phyloP scores from a whole-genome alignment of 2,329 filamentous ascomycete genomes.

The Chalaropsis thielavioides region DNA sequence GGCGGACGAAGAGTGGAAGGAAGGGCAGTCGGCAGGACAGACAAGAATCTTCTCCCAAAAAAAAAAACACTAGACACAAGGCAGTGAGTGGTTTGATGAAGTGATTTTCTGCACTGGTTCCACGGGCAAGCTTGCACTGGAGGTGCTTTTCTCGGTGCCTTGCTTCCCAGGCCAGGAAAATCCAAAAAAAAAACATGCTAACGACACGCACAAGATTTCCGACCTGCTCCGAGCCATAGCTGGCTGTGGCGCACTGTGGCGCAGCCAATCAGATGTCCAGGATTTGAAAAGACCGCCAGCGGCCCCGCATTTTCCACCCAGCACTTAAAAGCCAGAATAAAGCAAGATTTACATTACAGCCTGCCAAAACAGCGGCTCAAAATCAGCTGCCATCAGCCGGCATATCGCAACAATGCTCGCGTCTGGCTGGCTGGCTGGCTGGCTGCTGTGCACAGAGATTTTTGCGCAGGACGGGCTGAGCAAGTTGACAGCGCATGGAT shows the following conservation, averaged over 20 bases:
- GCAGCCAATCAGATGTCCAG: constrained; percentile 25
- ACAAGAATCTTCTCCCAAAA: constrained; percentile 13
- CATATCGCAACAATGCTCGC: background rate
- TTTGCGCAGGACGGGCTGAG: background rate
- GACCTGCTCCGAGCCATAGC: constrained; percentile 29
- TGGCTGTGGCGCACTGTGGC: constrained; percentile 16
- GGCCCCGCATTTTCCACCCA: constrained; percentile 21
- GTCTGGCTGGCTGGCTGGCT: background rate
- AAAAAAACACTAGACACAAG: constrained; percentile 20
- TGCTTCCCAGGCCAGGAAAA: constrained; percentile 26
- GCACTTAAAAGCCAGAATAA: background rate
- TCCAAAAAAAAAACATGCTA: constrained; percentile 14
- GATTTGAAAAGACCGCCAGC: constrained; percentile 16
- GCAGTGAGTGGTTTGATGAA: constrained; percentile 43
- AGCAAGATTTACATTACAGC: background rate
- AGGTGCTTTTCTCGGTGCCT: constrained; percentile 31
- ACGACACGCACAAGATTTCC: constrained; percentile 24
- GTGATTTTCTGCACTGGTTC: constrained; percentile 16
- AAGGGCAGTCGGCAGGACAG: constrained; percentile 7
- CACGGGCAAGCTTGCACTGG: constrained; percentile 30
- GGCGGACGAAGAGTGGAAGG: constrained; percentile 2
- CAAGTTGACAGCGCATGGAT: constrained; percentile 1
- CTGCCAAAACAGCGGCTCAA: background rate
- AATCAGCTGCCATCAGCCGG: background rate
- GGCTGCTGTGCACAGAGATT: too few relatives aligned